Conservation (phyloP, 257 asterid species). For the Nicotiana noctiflora region DNA sequence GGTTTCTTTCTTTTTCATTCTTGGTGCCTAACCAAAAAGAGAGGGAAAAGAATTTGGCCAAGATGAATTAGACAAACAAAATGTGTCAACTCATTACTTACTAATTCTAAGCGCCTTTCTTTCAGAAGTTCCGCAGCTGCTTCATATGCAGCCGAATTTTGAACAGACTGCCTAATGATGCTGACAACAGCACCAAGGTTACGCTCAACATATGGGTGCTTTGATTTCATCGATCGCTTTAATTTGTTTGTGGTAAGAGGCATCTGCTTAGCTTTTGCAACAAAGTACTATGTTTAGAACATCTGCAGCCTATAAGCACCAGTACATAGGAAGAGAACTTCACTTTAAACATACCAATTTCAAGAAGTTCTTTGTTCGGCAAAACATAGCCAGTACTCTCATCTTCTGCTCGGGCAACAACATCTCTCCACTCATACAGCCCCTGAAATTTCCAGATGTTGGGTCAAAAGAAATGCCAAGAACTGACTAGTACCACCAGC, state of each 20-base stretch:
- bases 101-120: constrained; percentile 51
- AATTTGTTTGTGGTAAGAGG: constrained; percentile 63
- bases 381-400: constrained; percentile 96
- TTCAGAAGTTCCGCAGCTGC: constrained; percentile 55
- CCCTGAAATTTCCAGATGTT: constrained; percentile 42
- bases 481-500: neutral
- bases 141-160: constrained; percentile 69
- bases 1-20: neutral
- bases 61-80: neutral
- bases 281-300: constrained; percentile 10
- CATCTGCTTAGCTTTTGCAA: constrained; percentile 76
- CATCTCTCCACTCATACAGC: constrained; percentile 90
- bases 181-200: constrained; percentile 68
- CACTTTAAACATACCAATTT: constrained; percentile 51
- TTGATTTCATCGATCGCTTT: constrained; percentile 59
- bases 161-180: constrained; percentile 71
- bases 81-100: constrained; percentile 20
- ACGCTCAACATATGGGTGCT: constrained; percentile 76
- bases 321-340: constrained; percentile 6
- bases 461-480: neutral
- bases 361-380: constrained; percentile 83
- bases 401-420: constrained; percentile 95
- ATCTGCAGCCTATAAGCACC: constrained; percentile 5
- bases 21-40: neutral
- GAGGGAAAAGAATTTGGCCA: neutral